Evolutionary conservation across 225 moss, liverwort and hornwort species (phyloP).

Genomic region (Neckera pumila): DNA sequence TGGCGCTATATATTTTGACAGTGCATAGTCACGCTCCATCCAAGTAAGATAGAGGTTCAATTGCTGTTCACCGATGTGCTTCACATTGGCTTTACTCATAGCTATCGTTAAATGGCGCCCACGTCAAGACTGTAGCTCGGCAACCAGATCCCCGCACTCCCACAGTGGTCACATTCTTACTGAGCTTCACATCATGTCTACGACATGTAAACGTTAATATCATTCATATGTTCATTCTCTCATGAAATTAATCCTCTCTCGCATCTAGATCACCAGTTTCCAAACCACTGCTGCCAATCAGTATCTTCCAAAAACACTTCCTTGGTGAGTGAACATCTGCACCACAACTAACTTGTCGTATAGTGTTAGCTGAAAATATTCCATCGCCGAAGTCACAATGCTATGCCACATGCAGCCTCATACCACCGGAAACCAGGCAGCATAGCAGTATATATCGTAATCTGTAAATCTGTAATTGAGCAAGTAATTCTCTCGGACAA

Average conservation of each 20-base stretch:
- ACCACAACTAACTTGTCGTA: neutral
- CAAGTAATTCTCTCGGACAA: neutral
- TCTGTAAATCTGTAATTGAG: neutral
- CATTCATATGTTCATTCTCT: slow-evolving; percentile 5
- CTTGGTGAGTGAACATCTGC: neutral
- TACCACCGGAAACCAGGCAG: neutral
- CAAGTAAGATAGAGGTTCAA: neutral
- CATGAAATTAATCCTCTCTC: neutral
- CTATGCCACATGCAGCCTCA: neutral
- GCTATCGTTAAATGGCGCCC: neutral
- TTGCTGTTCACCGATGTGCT: neutral
- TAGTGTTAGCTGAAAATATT: neutral
- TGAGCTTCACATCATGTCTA: neutral
- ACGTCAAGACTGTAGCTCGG: neutral
- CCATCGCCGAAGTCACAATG: neutral
- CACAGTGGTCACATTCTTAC: neutral
- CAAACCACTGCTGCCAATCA: neutral
- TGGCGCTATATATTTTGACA: neutral
- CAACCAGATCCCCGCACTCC: neutral
- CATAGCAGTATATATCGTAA: neutral
- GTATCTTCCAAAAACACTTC: neutral
- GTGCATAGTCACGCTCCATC: neutral
- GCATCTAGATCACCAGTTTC: neutral
- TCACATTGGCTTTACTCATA: neutral
- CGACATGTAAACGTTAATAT: neutral